Evolutionary conservation across 306 rosid genomes (phyloP).

Genomic region (Prinsepia uniflora): DNA sequence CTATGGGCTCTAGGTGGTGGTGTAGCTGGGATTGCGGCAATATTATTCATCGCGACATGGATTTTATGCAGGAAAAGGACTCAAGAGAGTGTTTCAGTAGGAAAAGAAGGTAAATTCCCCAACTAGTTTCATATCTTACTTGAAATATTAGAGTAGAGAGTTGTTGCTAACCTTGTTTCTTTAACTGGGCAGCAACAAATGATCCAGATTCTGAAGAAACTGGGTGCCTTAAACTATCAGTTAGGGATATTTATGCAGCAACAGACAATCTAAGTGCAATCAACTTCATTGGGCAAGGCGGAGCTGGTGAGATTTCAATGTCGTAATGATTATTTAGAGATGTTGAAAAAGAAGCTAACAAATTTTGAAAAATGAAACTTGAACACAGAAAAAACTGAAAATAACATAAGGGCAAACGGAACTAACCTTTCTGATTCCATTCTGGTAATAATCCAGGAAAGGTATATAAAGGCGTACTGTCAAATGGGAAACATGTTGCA

Average conservation of each 20-base stretch:
- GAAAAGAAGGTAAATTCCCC: slow-evolving; percentile 21
- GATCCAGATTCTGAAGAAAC: slow-evolving; percentile 29
- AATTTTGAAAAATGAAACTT: neutral
- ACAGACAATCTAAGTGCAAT: slow-evolving; percentile 40
- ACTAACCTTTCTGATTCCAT: neutral
- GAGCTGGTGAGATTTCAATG: slow-evolving; percentile 44
- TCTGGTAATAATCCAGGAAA: slow-evolving; percentile 37
- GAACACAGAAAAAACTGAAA: neutral
- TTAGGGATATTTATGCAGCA: slow-evolving; percentile 42
- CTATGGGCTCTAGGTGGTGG: slow-evolving; percentile 39
- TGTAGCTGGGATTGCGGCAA: slow-evolving; percentile 23
- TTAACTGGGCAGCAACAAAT: slow-evolving; percentile 28
- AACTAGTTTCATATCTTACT: slow-evolving; percentile 6
- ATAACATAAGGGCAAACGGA: neutral
- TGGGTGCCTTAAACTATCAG: slow-evolving; percentile 33
- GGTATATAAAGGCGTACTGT: slow-evolving; percentile 52
- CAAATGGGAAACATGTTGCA: slow-evolving; percentile 50
- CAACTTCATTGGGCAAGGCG: slow-evolving; percentile 65
- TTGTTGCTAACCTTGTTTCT: neutral
- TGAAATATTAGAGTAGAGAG: neutral
- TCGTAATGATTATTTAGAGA: neutral
- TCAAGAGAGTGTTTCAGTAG: neutral
- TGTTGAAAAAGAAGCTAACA: neutral
- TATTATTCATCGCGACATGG: slow-evolving; percentile 28
- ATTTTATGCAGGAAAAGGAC: slow-evolving; percentile 25